Evolutionary conservation across 306 rosid species (phyloP).

Genomic region (Astragalus glycyphyllos): DNA sequence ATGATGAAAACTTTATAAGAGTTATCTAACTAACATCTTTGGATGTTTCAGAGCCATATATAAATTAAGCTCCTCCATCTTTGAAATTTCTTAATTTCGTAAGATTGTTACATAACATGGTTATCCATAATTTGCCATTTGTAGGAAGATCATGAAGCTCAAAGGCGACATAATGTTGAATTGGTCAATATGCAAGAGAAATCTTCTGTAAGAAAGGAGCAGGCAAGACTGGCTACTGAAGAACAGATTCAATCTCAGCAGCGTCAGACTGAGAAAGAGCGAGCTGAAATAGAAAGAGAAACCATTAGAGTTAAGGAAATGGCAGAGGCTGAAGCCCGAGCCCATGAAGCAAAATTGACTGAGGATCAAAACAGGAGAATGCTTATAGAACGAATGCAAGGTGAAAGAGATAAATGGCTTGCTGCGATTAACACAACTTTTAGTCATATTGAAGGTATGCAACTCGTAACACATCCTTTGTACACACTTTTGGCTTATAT

Average conservation of each 20-base stretch:
- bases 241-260: constrained; percentile 91
- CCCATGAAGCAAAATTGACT: constrained; percentile 80
- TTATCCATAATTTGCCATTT: constrained; percentile 30
- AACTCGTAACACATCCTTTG: constrained; percentile 19
- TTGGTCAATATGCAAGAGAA: constrained; percentile 94
- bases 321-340: constrained; percentile 97
- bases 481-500: constrained; percentile 30
- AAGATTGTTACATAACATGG: constrained; percentile 2
- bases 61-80: constrained; percentile 14
- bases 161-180: constrained; percentile 87
- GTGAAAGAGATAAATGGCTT: constrained; percentile 98
- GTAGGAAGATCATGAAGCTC: constrained; percentile 90
- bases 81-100: constrained; percentile 3
- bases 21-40: constrained; percentile 11
- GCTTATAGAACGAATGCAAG: constrained; percentile 84
- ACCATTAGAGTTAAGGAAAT: constrained; percentile 89
- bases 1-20: constrained; percentile 2
- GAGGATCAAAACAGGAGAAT: constrained; percentile 91
- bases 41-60: constrained; percentile 1
- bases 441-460: constrained; percentile 92
- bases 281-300: constrained; percentile 93
- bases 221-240: constrained; percentile 83
- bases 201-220: constrained; percentile 84
- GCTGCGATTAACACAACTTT: constrained; percentile 95
- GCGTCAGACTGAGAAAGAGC: constrained; percentile 85